Base-by-base conservation (phyloP, 2,329 filamentous ascomycete species). In the Talaromyces sp. region DNA sequence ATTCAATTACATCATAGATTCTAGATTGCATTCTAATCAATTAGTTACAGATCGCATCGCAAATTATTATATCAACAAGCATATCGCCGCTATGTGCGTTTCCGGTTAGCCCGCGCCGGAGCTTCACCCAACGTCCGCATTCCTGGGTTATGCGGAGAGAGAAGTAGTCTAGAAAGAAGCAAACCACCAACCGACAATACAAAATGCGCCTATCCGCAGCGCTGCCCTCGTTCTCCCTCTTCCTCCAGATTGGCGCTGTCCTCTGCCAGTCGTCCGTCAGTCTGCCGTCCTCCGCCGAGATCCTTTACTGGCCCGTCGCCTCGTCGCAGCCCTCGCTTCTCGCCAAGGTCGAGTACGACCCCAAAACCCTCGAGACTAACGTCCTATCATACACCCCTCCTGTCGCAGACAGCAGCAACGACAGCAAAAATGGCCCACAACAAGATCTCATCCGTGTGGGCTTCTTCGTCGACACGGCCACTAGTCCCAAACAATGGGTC, bases 381-480 rank as follows among this genome's bases (percentile, higher is more conserved):
- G 65, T 79, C 11, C 62, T 73, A 11, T 73, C 75, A 19, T 79
- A 77, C 66, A 70, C 72, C 4, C 74, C 75, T 75, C 77, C 8
- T 60, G 56, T 57, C 31, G 51, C 60, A 46, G 38, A 61, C 56
- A 31, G 63, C 56, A 31, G 63, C 49, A 52, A 21, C 13, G 14
- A 29, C 14, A 11, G 17, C 13, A 50, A 50, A 4, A 35, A 64
- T 61, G 54, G 66, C 54, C 46, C 59, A 43, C 74, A 81, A 65
- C 74, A 80, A 58, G 78, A 80, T 68, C 81, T 85, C 64, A 73
- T 84, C 52, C 79, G 82, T 43, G 74, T 85, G 7, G 83, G 82
- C 62, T 78, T 84, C 35, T 81, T 77, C 66, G 83, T 67, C 43
- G 64, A 65, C 21, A 71, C 69, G 1, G 61, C 68, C 1, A 64